phyloP scores from a whole-genome alignment of 257 asterid genomes.

The Fraxinus quadrangulata region DNA sequence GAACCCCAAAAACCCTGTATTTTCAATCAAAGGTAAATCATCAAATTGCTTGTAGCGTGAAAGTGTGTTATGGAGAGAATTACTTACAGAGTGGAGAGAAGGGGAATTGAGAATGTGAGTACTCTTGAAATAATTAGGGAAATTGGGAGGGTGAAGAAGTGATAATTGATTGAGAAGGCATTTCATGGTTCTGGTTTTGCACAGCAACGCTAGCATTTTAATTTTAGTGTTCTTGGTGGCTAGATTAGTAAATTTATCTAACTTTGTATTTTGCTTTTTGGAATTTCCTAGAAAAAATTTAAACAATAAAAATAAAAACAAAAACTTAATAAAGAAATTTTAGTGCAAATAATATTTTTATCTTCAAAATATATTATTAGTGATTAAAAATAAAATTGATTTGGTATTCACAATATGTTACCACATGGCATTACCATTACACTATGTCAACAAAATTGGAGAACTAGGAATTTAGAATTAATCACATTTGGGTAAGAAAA shows the following conservation, averaged over 20 bases:
- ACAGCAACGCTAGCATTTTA: slow-evolving; percentile 46
- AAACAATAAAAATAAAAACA: too few species aligned
- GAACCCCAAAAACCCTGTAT: slow-evolving; percentile 42
- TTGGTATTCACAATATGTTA: too few species aligned
- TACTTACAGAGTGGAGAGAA: slow-evolving; percentile 27
- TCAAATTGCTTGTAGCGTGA: slow-evolving; percentile 20
- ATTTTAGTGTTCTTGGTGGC: not conserved
- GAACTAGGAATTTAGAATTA: too few species aligned
- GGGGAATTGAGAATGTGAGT: slow-evolving; percentile 27
- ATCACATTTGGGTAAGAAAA: too few species aligned
- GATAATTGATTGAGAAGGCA: slow-evolving; percentile 47
- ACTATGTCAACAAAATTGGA: too few species aligned
- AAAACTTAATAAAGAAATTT: too few species aligned
- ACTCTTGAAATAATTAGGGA: slow-evolving; percentile 16
- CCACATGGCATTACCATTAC: too few species aligned
- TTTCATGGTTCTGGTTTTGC: slow-evolving; percentile 54
- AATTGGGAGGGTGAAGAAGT: slow-evolving; percentile 20
- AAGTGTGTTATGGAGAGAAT: not conserved
- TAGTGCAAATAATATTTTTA: too few species aligned
- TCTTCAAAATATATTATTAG: too few species aligned
- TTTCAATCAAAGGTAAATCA: slow-evolving; percentile 24
- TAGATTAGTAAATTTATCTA: not conserved
- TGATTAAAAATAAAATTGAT: too few species aligned
- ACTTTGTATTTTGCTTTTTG: too few species aligned
- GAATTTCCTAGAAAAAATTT: too few species aligned